Evolutionary conservation across 192 early-diverging fungal genomes (phyloP), one percentile per base, ranked within the genome.

Genomic region (Allomyces javanicus): DNA sequence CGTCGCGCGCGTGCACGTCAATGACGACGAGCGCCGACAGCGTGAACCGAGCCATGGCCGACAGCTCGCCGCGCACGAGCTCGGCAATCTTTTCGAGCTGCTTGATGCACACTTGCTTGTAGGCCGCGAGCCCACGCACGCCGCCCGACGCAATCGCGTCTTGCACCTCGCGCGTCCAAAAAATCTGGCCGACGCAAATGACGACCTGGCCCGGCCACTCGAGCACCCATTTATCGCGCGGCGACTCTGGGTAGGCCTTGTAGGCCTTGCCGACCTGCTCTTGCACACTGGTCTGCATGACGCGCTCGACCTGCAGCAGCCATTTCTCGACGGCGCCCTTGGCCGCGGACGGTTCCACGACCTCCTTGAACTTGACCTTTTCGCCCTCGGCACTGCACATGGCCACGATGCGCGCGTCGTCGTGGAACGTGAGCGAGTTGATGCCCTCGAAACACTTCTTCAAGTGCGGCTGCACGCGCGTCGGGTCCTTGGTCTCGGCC

Each of bases 381-480:
- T 99, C 97, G 62, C 93, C 94, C 75, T 99, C 97, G 50, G 84
- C 84, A 23, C 93, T 96, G 9, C 84, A 77, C 79, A 99, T 85
- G 44, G 94, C 94, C 1, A 77, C 45, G 33, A 99, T 89, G 11
- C 72, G 63, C 4, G 81, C 71, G 17, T 76, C 72, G 65, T 97
- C 94, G 40, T 78, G 81, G 25, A 97, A 77, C 23, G 89, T 69
- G 44, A 97, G 84, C 58, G 81, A 86, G 14, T 86, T 78, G 64
- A 97, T 85, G 55, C 95, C 97, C 10, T 94, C 92, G 86, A 99
- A 99, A 92, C 98, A 97, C 80, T 98, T 99, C 73, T 93, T 93
- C 76, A 99, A 86, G 72, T 99, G 97, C 71, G 95, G 96, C 72
- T 98, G 93, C 68, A 97, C 94, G 45, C 94, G 86, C 23, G 84